These are phyloP conservation scores for Leccinum sublutescens DNA, from an alignment of 768 basidiomycete genomes.

Conservation along the genomic window DNA sequence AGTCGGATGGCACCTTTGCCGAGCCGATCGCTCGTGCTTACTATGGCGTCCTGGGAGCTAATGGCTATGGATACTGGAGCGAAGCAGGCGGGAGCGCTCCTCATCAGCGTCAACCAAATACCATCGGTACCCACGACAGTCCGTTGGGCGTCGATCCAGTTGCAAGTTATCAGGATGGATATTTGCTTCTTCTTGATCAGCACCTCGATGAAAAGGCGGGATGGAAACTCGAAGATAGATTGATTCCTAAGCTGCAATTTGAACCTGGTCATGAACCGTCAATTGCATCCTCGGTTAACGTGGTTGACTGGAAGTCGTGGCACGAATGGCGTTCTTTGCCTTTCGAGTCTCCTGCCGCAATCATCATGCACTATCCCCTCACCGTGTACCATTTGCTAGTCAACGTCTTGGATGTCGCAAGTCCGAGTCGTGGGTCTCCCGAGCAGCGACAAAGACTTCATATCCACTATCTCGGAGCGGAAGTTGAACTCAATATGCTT, in stretches of 20 bases:
- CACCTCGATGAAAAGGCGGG: constrained; percentile 32
- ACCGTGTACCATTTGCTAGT: constrained; percentile 39
- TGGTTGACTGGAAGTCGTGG: constrained; percentile 44
- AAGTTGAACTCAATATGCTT: constrained; percentile 40
- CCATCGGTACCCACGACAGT: constrained; percentile 1
- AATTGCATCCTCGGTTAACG: constrained; percentile 27
- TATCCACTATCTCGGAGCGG: constrained; percentile 39
- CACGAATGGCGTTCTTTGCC: constrained; percentile 46
- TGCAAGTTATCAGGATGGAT: constrained; percentile 33
- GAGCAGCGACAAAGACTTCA: constrained; percentile 28
- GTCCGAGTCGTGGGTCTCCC: constrained; percentile 21
- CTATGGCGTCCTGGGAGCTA: constrained; percentile 38
- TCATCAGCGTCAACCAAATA: constrained; percentile 28
- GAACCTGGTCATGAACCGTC: constrained; percentile 26
- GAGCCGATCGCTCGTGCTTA: constrained; percentile 35
- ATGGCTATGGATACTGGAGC: constrained; percentile 44
- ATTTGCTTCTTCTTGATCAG: constrained; percentile 31
- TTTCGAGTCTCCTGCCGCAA: constrained; percentile 40
- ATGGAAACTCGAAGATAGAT: constrained; percentile 37
- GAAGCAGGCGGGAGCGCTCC: constrained; percentile 34
- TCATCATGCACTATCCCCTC: constrained; percentile 46
- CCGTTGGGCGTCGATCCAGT: constrained; percentile 9
- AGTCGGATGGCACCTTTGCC: constrained; percentile 40
- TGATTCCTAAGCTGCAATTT: constrained; percentile 37
- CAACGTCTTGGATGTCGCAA: constrained; percentile 33